Conservation (phyloP, 331 rosid species). For the Prunus yedoensis region DNA sequence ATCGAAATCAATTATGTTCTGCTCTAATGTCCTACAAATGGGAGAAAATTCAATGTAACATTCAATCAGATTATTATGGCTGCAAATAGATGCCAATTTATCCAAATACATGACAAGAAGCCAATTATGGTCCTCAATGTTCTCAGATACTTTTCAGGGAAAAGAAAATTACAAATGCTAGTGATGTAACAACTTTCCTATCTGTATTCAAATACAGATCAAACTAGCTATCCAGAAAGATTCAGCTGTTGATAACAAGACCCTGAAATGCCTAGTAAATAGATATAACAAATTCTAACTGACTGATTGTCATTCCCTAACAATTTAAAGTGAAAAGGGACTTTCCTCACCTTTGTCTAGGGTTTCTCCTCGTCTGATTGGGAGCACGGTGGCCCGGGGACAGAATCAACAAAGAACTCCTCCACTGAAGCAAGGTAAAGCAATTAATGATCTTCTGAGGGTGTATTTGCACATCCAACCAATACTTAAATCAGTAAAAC, state of each 20-base stretch:
- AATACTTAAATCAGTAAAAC: background rate
- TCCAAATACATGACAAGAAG: constrained; percentile 15
- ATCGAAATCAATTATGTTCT: too few relatives aligned
- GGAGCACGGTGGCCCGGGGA: constrained; percentile 69
- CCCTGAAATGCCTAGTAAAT: constrained; percentile 36
- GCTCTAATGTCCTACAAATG: too few relatives aligned
- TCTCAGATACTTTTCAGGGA: constrained; percentile 1
- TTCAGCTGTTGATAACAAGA: constrained; percentile 24
- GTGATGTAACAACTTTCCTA: constrained; percentile 23
- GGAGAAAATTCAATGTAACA: too few relatives aligned
- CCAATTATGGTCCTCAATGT: constrained; percentile 11
- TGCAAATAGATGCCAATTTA: constrained; percentile 1
- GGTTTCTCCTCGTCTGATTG: constrained; percentile 92
- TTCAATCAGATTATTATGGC: background rate
- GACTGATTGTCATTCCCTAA: constrained; percentile 45
- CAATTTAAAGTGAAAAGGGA: constrained; percentile 34
- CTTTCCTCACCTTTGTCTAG: constrained; percentile 42
- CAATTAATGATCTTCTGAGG: constrained; percentile 7
- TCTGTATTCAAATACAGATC: constrained; percentile 32
- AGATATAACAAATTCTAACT: constrained; percentile 28
- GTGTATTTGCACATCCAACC: background rate
- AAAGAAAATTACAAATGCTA: constrained; percentile 18
- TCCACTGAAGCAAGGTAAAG: constrained; percentile 63
- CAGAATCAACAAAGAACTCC: constrained; percentile 94
- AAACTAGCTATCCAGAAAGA: constrained; percentile 39